Evolutionary conservation across 331 rosid species (phyloP), one percentile per base, ranked within the genome.

Genomic region (Quercus phellos): DNA sequence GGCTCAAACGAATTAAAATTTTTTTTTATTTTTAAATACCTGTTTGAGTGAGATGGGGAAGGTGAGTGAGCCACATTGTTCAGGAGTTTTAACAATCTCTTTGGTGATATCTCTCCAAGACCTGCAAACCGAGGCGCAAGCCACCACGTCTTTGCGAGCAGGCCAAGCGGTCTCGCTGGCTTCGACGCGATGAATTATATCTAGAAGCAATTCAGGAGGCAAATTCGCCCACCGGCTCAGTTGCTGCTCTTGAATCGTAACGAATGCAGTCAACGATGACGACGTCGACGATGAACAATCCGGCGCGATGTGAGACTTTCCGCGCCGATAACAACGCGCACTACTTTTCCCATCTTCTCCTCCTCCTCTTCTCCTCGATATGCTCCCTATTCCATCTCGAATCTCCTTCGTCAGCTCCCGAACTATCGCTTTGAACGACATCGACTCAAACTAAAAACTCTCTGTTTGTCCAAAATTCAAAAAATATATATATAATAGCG

Each of bases 11-110:
- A 34, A 5, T 34, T 34, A 5, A 0, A 4, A 0, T 0, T 4
- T 4, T 1, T 5, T 1, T 34, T 34, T 5, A 1, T 32, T 4
- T 34, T 32, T 55, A 73, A 2, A 19, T 68, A 92, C 99, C 98
- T 91, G 99, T 84, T 92, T 94, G 64, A 90, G 83, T 35, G 99
- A 94, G 74, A 94, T 88, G 22, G 99, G 97, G 74, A 92, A 94
- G 38, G 98, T 92, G 71, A 94, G 81, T 77, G 74, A 87, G 51
- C 98, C 94, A 83, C 91, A 90, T 78, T 89, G 89, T 77, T 94
- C 98, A 0, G 91, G 94, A 83, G 99, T 94, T 77, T 88, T 86
- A 43, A 94, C 96, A 21, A 92, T 87, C 74, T 82, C 90, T 72
- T 87, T 87, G 1, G 99, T 89, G 66, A 92, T 83, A 51, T 82